Evolutionary conservation across 78 protist species (phyloP), one percentile per base, ranked within the genome.

Genomic region (Dictyostelium intermedium): DNA sequence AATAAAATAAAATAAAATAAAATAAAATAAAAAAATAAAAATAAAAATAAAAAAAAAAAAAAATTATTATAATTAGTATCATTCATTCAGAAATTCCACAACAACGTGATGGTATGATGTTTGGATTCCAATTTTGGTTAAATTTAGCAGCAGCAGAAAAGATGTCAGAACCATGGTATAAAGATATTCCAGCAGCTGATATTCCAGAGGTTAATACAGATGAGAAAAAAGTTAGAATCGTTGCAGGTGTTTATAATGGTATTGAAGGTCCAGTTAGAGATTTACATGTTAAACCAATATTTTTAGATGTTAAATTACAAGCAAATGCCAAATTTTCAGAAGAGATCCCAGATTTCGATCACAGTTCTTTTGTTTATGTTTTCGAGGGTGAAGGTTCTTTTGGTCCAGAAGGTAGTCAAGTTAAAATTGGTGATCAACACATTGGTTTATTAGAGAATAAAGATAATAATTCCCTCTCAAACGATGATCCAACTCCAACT

Each of bases 71-170:
- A n/a, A 16, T 25, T 63, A 95, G 92, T 16, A n/a, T 27, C 66
- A 6, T 87, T 39, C 98, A 97, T 78, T 70, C 74, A 30, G 98
- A 97, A 93, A 78, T 50, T 82, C 97, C 96, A 27, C 66, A 80
- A 69, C 84, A 63, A 63, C 87, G 53, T 20, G 66, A 86, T 23
- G 97, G 95, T n/a, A 14, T 27, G 81, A 18, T 87, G 77, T 78
- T 80, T 35, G 97, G 97, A 53, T 50, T 63, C 23, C 98, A 97
- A 92, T 69, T 97, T 10, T 97, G 98, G 98, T 14, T 97, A 66
- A 97, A 97, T 78, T 80, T 97, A 7, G 96, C 97, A 11, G 25
- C 77, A 27, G 27, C 35, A 70, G 83, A 84, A 13, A 97, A 97
- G 92, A 97, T 97, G 98, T 35, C 6, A 34, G 47, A 78, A 25